A percentile compares a stretch with the other conserved stretches of the same genome.
phyloP scores from a whole-genome alignment of 2,329 filamentous ascomycete genomes.

The Cercospora canescens region DNA sequence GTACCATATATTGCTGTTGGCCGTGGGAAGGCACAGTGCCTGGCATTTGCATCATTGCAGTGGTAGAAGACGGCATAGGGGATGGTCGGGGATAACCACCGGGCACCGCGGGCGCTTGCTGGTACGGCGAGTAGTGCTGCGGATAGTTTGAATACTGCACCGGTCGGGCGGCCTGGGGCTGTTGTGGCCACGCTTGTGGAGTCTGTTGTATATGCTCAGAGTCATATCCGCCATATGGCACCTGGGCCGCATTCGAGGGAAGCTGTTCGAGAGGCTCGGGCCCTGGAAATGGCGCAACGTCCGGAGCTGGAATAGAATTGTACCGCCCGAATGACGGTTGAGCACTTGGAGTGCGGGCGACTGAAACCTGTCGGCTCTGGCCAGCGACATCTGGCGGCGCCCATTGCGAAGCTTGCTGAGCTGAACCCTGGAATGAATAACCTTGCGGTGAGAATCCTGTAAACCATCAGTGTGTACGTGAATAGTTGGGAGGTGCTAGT shows the following conservation, averaged over 20 bases:
- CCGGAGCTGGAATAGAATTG: constrained; percentile 7
- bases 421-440: background rate
- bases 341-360: background rate
- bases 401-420: constrained; percentile 8
- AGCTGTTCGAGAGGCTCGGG: constrained; percentile 3
- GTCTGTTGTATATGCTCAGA: constrained; percentile 9
- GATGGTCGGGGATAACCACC: background rate
- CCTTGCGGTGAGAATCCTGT: constrained; percentile 12
- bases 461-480: background rate
- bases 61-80: background rate
- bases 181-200: constrained; percentile 6
- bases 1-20: constrained; percentile 12
- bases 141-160: constrained; percentile 10
- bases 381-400: background rate
- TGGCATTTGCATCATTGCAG: constrained; percentile 2
- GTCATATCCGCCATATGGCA: background rate
- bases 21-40: background rate
- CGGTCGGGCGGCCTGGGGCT: background rate
- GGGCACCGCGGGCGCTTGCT: constrained; percentile 1
- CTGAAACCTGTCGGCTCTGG: constrained; percentile 6
- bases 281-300: constrained; percentile 15
- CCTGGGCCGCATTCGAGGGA: constrained; percentile 11
- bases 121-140: background rate
- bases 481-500: background rate
- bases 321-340: constrained; percentile 8